Percentiles rank a stretch among this genome's conserved stretches.
Evolutionary conservation across 2,329 filamentous ascomycete species (phyloP).

Genomic region (Ceratocystis albifundus): DNA sequence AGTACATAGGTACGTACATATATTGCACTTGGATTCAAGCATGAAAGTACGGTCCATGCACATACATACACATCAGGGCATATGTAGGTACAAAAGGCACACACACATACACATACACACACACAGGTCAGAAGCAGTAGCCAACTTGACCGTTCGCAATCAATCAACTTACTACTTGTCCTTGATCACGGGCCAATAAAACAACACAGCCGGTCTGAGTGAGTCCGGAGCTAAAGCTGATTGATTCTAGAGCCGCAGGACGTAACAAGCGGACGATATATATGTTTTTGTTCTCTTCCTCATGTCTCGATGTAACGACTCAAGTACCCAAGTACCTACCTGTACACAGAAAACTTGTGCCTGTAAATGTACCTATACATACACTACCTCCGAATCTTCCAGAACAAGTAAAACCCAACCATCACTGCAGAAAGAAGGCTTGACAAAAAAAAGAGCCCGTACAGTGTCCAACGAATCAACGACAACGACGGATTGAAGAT

Average conservation of each 20-base stretch:
- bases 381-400: not conserved
- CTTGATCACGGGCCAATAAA: not conserved
- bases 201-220: no score
- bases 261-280: not conserved
- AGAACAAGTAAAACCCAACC: not conserved
- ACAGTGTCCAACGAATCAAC: not conserved
- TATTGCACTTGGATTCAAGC: no score
- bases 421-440: not conserved
- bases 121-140: not conserved
- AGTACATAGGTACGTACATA: no score
- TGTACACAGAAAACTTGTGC: not conserved
- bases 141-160: not conserved
- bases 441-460: not conserved
- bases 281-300: not conserved
- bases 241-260: not conserved
- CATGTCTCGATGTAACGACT: not conserved
- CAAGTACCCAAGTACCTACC: not conserved
- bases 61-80: no score
- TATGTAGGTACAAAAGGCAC: not conserved
- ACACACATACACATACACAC: not conserved
- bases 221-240: not conserved
- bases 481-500: not conserved
- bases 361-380: no score
- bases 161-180: no score
- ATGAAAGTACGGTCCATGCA: not conserved